phyloP scores from a whole-genome alignment of 768 basidiomycete species.

The Amylocystis lapponica region DNA sequence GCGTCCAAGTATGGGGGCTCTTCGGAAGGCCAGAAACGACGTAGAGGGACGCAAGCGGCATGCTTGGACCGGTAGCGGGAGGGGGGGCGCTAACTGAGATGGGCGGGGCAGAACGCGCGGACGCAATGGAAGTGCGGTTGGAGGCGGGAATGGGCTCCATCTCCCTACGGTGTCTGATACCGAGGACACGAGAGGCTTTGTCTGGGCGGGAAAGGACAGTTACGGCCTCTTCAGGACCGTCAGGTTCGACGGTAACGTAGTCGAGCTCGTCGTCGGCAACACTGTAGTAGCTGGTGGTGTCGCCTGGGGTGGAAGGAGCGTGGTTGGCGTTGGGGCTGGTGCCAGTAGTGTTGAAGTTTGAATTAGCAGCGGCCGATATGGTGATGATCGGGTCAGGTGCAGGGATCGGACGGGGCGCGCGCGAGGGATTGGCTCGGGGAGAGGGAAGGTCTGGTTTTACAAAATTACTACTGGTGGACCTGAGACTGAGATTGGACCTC shows the following conservation, averaged over 20 bases:
- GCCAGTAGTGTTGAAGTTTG: conserved; percentile 5
- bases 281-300: conserved; percentile 9
- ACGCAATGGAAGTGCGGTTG: conserved; percentile 70
- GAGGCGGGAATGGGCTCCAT: conserved; percentile 86
- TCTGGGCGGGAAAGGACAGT: conserved; percentile 42
- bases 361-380: conserved; percentile 30
- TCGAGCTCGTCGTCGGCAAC: conserved; percentile 47
- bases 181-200: conserved; percentile 75
- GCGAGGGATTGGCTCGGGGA: background rate
- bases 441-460: conserved; percentile 1
- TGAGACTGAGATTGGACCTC: conserved; percentile 24
- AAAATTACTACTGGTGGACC: conserved; percentile 20
- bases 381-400: conserved; percentile 48
- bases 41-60: conserved; percentile 78
- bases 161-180: conserved; percentile 65
- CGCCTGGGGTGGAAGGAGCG: background rate
- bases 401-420: conserved; percentile 21
- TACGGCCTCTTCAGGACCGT: conserved; percentile 26
- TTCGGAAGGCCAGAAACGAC: conserved; percentile 88
- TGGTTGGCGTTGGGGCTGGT: conserved; percentile 8
- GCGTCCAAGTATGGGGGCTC: conserved; percentile 85
- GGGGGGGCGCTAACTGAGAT: conserved; percentile 42
- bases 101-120: conserved; percentile 52
- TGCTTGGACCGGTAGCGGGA: conserved; percentile 57
- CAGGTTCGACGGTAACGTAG: conserved; percentile 52